Evolutionary conservation across 2,329 filamentous ascomycete genomes (phyloP).

Genomic region (Fusarium nematophilum): DNA sequence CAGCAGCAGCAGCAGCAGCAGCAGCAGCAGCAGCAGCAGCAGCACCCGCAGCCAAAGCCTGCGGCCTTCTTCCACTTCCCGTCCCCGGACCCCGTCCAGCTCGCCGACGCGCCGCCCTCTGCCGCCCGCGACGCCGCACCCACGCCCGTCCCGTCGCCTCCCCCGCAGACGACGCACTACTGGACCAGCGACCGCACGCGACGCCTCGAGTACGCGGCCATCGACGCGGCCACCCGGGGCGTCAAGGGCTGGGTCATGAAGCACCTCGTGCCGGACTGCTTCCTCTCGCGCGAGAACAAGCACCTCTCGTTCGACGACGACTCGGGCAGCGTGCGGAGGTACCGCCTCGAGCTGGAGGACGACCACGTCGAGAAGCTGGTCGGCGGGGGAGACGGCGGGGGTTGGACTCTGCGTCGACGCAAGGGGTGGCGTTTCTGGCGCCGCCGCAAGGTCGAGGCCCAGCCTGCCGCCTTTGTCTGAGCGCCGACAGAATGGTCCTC

Average conservation of each 20-base stretch:
- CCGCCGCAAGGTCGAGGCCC: constrained; percentile 40
- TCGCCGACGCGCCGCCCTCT: too few species aligned
- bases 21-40: too few species aligned
- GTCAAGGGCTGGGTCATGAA: constrained; percentile 70
- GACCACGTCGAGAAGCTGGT: constrained; percentile 48
- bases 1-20: too few species aligned
- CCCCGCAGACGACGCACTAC: constrained; percentile 72
- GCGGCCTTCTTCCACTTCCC: constrained; percentile 64
- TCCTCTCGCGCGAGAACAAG: constrained; percentile 62
- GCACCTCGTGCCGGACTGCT: constrained; percentile 70
- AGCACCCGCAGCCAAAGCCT: too few species aligned
- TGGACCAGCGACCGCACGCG: constrained; percentile 74
- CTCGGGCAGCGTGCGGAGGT: constrained; percentile 71
- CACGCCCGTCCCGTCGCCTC: constrained; percentile 52
- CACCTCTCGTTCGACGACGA: constrained; percentile 71
- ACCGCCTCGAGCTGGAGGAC: constrained; percentile 68
- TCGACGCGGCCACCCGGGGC: constrained; percentile 70
- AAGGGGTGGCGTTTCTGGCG: constrained; percentile 47
- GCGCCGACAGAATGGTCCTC: background rate
- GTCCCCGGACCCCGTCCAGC: constrained; percentile 53
- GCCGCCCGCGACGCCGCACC: constrained; percentile 28
- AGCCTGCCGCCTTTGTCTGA: constrained; percentile 26
- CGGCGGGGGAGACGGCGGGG: constrained; percentile 8
- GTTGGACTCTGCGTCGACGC: constrained; percentile 31
- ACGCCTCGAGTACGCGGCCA: constrained; percentile 73